phyloP scores from a whole-genome alignment of 805 yeast species.

The Clavispora vitiphila region DNA sequence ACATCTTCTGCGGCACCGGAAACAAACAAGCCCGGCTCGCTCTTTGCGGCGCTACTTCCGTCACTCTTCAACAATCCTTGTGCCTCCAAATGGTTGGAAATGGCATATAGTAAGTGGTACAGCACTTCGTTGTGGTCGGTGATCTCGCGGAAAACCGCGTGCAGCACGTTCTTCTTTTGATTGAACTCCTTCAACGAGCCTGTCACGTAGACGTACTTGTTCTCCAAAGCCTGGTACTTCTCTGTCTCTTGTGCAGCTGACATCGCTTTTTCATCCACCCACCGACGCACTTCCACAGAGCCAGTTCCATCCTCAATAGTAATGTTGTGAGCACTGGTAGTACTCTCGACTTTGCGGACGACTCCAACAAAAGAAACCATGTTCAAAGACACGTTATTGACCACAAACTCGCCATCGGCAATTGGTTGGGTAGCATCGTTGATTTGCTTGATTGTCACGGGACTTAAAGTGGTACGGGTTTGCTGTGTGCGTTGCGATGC shows the following conservation, averaged over 20 bases:
- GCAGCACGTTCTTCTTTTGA: slow-evolving; percentile 59
- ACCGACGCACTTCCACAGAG: slow-evolving; percentile 53
- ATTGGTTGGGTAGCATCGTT: slow-evolving; percentile 54
- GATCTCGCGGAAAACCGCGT: slow-evolving; percentile 53
- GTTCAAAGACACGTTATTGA: slow-evolving; percentile 56
- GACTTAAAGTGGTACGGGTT: slow-evolving; percentile 29
- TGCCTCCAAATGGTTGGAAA: slow-evolving; percentile 50
- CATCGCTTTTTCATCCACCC: slow-evolving; percentile 40
- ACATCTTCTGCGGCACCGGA: slow-evolving; percentile 19
- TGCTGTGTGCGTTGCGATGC: slow-evolving; percentile 13
- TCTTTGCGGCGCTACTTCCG: slow-evolving; percentile 12
- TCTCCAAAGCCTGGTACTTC: slow-evolving; percentile 35
- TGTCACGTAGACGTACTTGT: slow-evolving; percentile 56
- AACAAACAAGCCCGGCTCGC: slow-evolving; percentile 28
- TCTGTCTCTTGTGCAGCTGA: slow-evolving; percentile 27
- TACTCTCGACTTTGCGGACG: slow-evolving; percentile 58
- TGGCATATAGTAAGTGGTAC: slow-evolving; percentile 63
- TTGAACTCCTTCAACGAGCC: slow-evolving; percentile 51
- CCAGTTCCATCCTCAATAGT: slow-evolving; percentile 78
- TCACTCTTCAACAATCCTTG: slow-evolving; percentile 39
- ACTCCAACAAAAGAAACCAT: slow-evolving; percentile 66
- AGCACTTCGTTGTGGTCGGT: slow-evolving; percentile 63
- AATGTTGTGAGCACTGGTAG: slow-evolving; percentile 49
- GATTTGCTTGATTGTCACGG: slow-evolving; percentile 73
- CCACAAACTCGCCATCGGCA: slow-evolving; percentile 63